A percentile compares a stretch with the other conserved stretches of the same genome.
Conservation (phyloP, 2,329 filamentous ascomycete species). For the Talaromyces verruculosus region DNA sequence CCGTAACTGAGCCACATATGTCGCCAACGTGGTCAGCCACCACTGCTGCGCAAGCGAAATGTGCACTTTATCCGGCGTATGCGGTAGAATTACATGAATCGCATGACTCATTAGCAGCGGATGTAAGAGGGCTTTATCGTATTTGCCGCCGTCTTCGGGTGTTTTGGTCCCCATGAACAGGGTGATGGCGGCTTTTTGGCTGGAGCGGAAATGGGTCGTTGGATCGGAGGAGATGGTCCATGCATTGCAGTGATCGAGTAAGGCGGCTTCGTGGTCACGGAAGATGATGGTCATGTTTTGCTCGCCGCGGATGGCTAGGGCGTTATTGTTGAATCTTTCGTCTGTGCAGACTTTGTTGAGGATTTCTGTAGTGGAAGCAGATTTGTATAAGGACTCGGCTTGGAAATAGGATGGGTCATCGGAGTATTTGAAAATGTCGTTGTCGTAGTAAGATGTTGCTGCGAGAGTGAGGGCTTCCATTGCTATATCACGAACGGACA, state of each 20-base stretch:
- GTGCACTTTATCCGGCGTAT: slow-evolving; percentile 72
- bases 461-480: slow-evolving; percentile 82
- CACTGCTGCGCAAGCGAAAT: slow-evolving; percentile 75
- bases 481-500: slow-evolving; percentile 78
- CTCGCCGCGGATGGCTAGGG: slow-evolving; percentile 54
- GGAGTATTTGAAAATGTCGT: slow-evolving; percentile 60
- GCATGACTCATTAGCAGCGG: slow-evolving; percentile 84
- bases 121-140: slow-evolving; percentile 82
- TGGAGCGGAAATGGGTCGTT: slow-evolving; percentile 71
- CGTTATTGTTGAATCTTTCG: slow-evolving; percentile 66
- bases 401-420: slow-evolving; percentile 69
- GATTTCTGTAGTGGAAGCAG: slow-evolving; percentile 67
- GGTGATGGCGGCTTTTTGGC: slow-evolving; percentile 57
- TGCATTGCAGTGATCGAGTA: slow-evolving; percentile 88
- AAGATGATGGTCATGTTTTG: slow-evolving; percentile 70
- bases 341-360: slow-evolving; percentile 69
- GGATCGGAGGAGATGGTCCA: slow-evolving; percentile 70
- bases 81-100: slow-evolving; percentile 77
- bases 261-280: slow-evolving; percentile 63
- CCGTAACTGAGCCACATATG: slow-evolving; percentile 74
- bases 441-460: slow-evolving; percentile 57
- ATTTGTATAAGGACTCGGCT: slow-evolving; percentile 59
- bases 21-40: slow-evolving; percentile 78
- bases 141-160: slow-evolving; percentile 48
- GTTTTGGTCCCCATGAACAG: slow-evolving; percentile 40